phyloP scores from a whole-genome alignment of 202 grass and related monocot genomes.

The Setaria viridis region DNA sequence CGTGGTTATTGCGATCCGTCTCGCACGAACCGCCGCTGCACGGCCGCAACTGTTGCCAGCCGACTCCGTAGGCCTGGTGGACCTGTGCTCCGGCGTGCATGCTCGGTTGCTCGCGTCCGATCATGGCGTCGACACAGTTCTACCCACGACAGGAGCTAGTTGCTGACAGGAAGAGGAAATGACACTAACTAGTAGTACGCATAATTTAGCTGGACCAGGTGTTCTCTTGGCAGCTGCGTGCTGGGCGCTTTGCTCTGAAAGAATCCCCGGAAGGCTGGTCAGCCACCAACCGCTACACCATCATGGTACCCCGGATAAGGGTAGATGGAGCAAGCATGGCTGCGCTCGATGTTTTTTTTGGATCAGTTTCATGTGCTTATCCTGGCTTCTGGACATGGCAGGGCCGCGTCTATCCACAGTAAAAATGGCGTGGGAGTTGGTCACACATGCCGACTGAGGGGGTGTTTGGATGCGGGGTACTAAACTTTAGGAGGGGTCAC shows the following conservation, averaged over 20 bases:
- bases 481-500: no score
- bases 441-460: conserved; percentile 13
- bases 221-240: conserved; percentile 19
- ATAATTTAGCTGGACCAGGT: conserved; percentile 38
- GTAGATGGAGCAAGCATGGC: conserved; percentile 2
- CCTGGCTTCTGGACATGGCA: neutral
- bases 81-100: neutral
- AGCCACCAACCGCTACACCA: conserved; percentile 46
- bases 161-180: conserved; percentile 15
- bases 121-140: conserved; percentile 35
- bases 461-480: no score
- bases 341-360: neutral
- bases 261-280: conserved; percentile 34
- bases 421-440: conserved; percentile 24
- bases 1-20: conserved; percentile 40
- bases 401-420: neutral
- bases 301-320: conserved; percentile 28
- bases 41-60: no score
- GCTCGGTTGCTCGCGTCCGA: neutral
- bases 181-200: neutral
- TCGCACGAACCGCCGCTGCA: neutral
- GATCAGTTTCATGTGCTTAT: conserved; percentile 6
- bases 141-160: neutral
- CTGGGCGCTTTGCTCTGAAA: neutral
- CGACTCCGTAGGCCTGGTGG: no score